Percentiles rank a stretch among this genome's conserved stretches.
These are phyloP conservation scores for Trichocladium antarcticum DNA, from an alignment of 495 filamentous ascomycete species.

Conservation along the genomic window DNA sequence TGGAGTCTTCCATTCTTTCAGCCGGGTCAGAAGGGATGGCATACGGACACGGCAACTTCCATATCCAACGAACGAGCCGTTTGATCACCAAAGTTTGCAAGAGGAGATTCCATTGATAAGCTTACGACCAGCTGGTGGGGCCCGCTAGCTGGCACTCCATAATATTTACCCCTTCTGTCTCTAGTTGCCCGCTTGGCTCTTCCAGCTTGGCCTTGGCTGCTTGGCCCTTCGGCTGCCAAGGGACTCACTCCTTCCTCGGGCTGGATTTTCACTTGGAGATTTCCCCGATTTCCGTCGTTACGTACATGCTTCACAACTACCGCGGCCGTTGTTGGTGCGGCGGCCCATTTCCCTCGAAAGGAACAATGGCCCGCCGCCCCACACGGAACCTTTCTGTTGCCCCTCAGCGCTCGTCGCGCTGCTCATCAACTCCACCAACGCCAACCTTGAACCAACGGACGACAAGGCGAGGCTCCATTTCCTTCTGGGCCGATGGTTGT, in stretches of 20 bases:
- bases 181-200: neutral
- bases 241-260: neutral
- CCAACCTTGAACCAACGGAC: neutral
- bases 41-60: too few species aligned
- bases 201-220: constrained; percentile 7
- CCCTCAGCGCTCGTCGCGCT: neutral
- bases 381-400: neutral
- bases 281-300: neutral
- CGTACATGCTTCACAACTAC: neutral
- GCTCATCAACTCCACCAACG: neutral
- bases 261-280: neutral
- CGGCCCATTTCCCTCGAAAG: neutral
- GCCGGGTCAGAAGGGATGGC: too few species aligned
- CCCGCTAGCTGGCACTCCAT: neutral
- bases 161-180: neutral
- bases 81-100: too few species aligned
- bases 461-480: neutral
- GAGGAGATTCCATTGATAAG: constrained; percentile 5
- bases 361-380: neutral
- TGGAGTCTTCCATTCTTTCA: too few species aligned
- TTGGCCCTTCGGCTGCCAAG: neutral
- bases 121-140: constrained; percentile 15
- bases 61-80: too few species aligned
- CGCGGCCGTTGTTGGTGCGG: too few species aligned
- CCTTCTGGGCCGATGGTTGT: neutral